Evolutionary conservation across 352 stramenopile genomes (phyloP), one percentile per base, ranked within the genome.

Genomic region (Phytopythium helicoides): DNA sequence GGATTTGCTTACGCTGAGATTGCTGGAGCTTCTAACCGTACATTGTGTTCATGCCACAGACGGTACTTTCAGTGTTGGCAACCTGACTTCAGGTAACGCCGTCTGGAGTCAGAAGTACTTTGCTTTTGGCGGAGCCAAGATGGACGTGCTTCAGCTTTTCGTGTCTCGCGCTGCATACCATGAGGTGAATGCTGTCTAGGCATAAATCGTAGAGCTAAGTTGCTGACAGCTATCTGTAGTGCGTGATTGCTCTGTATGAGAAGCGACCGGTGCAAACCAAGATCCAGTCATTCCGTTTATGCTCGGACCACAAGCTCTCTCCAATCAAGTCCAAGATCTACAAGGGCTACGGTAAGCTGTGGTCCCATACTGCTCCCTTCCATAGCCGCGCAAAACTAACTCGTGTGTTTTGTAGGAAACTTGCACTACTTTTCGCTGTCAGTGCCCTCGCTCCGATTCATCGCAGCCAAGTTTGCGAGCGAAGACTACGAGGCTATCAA

Each of bases 311-410:
- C 76, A 90, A 93, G 42, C 86, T 90, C 52, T 89, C 80, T 28
- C 80, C 80, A 15, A 89, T 91, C 64, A 91, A 91, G 60, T 86
- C 64, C 75, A 93, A 93, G 59, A 93, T 93, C 54, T 93, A 93
- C 74, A 93, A 91, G 57, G 78, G 81, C 26, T 93, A 91, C 39
- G 82, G 74, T 86, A 34, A 21, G 65, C 60, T 5, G 12, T 48
- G 16, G 7, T 41, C 15, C 9, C 26, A n/a, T n/a, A n/a, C n/a
- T n/a, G n/a, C n/a, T n/a, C n/a, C n/a, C n/a, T n/a, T n/a, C 28
- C 9, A 10, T 33, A 33, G 28, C 28, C 9, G 28, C 28, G 9
- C 5, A 33, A 33, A 9, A 9, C 28, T 33, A 33, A 14, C 44
- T 34, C 44, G 15, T 34, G 8, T 35, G 6, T 18, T 66, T 28